Conservation (phyloP, 306 rosid species). For the Erythrophleum fordii region DNA sequence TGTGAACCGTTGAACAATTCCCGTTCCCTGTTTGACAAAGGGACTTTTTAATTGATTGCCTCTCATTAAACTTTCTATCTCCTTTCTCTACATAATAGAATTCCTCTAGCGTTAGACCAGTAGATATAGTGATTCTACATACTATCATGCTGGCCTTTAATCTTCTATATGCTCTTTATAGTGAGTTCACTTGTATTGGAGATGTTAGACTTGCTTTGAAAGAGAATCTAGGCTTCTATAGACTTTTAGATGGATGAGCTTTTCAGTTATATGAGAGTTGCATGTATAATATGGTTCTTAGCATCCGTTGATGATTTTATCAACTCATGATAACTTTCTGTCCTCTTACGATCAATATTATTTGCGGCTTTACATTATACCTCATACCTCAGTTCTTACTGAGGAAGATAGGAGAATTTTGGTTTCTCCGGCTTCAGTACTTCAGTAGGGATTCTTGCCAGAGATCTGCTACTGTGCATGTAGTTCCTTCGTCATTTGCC, state of each 20-base stretch:
- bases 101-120: slow-evolving; percentile 6
- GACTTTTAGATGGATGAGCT: background rate
- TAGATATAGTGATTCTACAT: slow-evolving; percentile 3
- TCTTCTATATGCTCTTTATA: background rate
- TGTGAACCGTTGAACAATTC: slow-evolving; percentile 17
- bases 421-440: slow-evolving; percentile 3
- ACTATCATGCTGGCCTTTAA: background rate
- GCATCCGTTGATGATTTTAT: background rate
- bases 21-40: background rate
- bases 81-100: background rate
- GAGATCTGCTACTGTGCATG: too few relatives aligned
- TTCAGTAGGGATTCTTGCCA: background rate
- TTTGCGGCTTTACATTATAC: background rate
- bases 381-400: background rate
- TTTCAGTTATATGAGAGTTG: background rate
- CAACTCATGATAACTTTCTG: background rate
- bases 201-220: background rate
- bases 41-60: background rate
- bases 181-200: background rate
- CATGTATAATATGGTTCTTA: background rate
- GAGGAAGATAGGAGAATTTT: background rate
- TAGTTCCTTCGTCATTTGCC: too few relatives aligned
- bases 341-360: too few relatives aligned
- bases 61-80: background rate
- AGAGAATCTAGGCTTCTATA: background rate